These are phyloP conservation scores for Eimeria sp. DNA, from an alignment of 169 alveolate genomes.

Conservation along the genomic window DNA sequence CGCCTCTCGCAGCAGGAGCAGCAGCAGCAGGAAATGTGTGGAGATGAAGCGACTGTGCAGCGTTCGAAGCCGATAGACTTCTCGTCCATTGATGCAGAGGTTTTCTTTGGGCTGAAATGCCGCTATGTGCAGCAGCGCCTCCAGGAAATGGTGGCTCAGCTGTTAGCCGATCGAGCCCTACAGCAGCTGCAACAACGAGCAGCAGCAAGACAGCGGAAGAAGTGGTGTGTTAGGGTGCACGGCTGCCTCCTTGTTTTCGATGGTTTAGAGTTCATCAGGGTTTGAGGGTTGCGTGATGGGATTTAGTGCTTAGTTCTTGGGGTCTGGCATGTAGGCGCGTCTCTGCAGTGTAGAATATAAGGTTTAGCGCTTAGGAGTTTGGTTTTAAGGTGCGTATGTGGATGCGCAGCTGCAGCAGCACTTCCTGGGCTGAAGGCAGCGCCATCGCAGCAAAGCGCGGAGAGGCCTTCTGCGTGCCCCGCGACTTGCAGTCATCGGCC, in stretches of 20 bases:
- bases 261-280: background rate
- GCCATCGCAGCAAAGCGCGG: constrained; percentile 48
- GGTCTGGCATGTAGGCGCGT: background rate
- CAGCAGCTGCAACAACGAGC: constrained; percentile 67
- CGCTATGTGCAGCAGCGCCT: constrained; percentile 62
- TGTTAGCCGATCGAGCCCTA: constrained; percentile 52
- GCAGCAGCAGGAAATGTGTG: background rate
- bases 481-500: constrained; percentile 48
- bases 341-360: background rate
- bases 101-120: constrained; percentile 59
- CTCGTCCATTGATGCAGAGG: background rate
- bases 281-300: background rate
- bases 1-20: background rate
- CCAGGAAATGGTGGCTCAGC: background rate
- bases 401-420: constrained; percentile 63
- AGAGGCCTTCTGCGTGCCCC: constrained; percentile 45
- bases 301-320: background rate
- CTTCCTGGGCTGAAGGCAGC: constrained; percentile 41
- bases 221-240: background rate
- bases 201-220: background rate
- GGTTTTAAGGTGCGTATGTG: background rate
- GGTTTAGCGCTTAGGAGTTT: background rate
- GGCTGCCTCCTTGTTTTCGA: background rate
- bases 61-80: background rate
- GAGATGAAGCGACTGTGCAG: background rate